Base-by-base conservation (phyloP, 169 alveolate genomes). In the Plasmodium ovale region DNA sequence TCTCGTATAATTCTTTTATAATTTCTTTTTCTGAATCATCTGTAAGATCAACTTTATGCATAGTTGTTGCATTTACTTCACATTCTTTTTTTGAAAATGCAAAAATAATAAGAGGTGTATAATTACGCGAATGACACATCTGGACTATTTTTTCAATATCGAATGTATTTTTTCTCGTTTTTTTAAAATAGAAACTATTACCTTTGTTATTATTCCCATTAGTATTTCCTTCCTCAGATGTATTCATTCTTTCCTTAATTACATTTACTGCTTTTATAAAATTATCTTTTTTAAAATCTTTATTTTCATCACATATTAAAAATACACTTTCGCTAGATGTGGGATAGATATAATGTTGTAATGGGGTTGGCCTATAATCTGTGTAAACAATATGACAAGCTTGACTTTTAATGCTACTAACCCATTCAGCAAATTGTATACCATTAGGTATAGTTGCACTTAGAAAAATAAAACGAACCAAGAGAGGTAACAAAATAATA, bases 361-460 rank as follows among this genome's bases (percentile, higher is more conserved):
- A 94, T 0, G 99, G 99, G 16, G 98, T 98, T 0, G 99, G 99
- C 70, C 99, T 94, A 91, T 96, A 97, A 88, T 98, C 99, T 14
- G 99, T 99, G 88, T 98, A 97, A 4, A 98, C 97, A 39, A 98
- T 99, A 90, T 97, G 99, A 71, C 99, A 98, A 1, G 99, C 99
- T 87, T 98, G 97, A 84, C 97, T 96, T 95, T 98, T 99, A 67
- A 98, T 97, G 44, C 98, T 96, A 72, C 99, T 97, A 16, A 98
- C 97, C 99, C 99, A 99, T 92, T 98, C 99, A 25, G 99, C 99
- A 90, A 99, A 99, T 71, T 99, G 99, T 84, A 97, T 93, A 51
- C 98, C 98, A 92, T 99, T 99, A 23, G 99, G 99, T 47, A 99
- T 97, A 14, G 99, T 99, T 1, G 99, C 99, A 23, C 99, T 97